Base-by-base conservation (phyloP, 2,329 filamentous ascomycete species). In the Harringtonia aguacate region DNA sequence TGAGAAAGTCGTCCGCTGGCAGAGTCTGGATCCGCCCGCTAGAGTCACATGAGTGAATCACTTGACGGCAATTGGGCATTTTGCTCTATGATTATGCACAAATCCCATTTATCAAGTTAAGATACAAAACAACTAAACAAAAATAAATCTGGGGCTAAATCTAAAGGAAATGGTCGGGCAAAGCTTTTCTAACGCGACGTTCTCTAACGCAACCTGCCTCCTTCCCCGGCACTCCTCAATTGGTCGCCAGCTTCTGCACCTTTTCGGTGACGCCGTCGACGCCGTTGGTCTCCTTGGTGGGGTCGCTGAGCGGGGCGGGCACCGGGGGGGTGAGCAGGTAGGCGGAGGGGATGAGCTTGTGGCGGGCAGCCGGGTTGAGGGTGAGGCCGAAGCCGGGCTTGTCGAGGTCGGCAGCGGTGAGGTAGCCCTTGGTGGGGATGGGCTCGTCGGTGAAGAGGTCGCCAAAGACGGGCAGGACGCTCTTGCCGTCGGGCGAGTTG, bases 351-450 rank as follows among this genome's bases (percentile, higher is more conserved):
- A 95, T 84, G 48, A 95, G 67, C 58, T 84, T 85, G 13, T 72
- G 61, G 50, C 65, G 61, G 22, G 83, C 86, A 17, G 76, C 76
- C 1, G 86, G 86, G 62, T 92, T 95, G 46, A 95, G 64, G 47
- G 89, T 88, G 41, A 95, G 70, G 5, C 89, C 89, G 57, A 95
- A 95, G 0, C 89, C 89, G 5, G 89, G 89, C 70, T 84, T 88
- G 61, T 95, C 86, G 45, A 95, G 71, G 45, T 86, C 79, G 17
- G 79, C 77, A 4, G 87, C 75, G 49, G 87, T 85, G 40, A 95
- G 70, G 62, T 79, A 94, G 1, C 89, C 89, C 55, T 87, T 81
- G 13, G 72, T 77, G 2, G 88, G 88, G 48, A 95, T 90, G 6
- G 88, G 88, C 67, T 95, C 89, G 61, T 95, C 88, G 30, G 84